A percentile compares a stretch with the other conserved stretches of the same genome.
Conservation (phyloP, 257 asterid species). For the Apocynum venetum region DNA sequence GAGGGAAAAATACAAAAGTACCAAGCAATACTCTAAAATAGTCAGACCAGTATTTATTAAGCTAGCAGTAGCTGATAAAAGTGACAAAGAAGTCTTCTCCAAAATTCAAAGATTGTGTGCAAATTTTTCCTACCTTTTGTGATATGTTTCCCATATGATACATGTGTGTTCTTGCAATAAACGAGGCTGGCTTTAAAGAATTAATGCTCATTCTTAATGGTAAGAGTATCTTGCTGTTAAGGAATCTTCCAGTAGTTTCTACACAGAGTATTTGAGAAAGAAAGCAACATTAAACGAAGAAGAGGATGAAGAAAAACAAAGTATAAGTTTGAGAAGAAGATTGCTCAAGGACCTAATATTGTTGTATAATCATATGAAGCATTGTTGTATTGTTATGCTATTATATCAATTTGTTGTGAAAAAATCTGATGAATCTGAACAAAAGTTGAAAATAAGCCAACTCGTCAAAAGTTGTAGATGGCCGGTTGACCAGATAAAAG, state of each 20-base stretch:
- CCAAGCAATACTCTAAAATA: no score
- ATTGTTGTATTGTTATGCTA: no score
- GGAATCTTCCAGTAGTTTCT: background rate
- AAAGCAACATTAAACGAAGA: background rate
- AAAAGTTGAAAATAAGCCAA: no score
- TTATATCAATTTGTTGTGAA: no score
- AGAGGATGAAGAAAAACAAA: no score
- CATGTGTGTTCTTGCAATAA: background rate
- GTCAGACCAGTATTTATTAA: background rate
- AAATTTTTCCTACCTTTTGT: background rate
- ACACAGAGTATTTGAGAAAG: background rate
- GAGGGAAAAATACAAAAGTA: background rate
- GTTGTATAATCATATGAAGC: no score
- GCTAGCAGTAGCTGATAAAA: no score
- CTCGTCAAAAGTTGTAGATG: no score
- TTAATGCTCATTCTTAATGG: background rate
- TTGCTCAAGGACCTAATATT: no score
- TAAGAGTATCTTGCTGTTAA: background rate
- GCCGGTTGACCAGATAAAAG: no score
- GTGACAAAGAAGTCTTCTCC: background rate
- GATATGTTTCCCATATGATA: constrained; percentile 8
- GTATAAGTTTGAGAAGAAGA: no score
- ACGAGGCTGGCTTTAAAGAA: background rate
- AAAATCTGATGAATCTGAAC: no score
- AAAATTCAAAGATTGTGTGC: constrained; percentile 26